Conservation (phyloP, 352 stramenopile species). For the Globisporangium spinosum region DNA sequence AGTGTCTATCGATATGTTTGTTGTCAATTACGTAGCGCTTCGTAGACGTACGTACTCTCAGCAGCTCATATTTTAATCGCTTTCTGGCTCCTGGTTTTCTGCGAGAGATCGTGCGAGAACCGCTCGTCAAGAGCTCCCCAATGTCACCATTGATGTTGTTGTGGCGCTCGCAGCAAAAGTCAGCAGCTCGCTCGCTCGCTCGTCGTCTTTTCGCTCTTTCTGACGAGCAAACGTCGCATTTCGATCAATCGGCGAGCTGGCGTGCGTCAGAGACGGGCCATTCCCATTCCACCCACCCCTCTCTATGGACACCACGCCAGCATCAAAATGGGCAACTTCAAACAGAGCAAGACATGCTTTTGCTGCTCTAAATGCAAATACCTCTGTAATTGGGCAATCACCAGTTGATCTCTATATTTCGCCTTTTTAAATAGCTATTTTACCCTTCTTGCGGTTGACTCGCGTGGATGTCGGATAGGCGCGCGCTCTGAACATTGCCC, state of each 20-base stretch:
- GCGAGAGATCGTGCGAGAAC: not conserved
- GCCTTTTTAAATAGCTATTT: not conserved
- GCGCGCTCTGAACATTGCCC: not conserved
- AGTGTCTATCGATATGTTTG: no score
- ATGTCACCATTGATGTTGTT: no score
- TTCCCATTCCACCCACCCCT: no score
- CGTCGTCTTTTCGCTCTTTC: constrained; percentile 1
- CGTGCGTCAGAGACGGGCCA: not conserved
- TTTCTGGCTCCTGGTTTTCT: not conserved
- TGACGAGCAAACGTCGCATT: not conserved
- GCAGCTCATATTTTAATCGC: not conserved
- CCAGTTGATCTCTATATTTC: not conserved
- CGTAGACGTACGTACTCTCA: not conserved
- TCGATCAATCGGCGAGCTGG: not conserved
- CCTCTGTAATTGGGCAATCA: no score
- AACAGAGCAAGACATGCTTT: not conserved
- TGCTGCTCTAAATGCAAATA: no score
- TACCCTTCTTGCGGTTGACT: no score
- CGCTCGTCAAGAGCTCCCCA: not conserved
- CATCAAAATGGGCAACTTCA: constrained; percentile 5
- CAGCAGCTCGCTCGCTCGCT: not conserved
- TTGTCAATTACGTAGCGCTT: not conserved
- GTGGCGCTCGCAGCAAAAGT: no score
- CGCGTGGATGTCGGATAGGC: not conserved
- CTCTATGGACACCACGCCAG: constrained; percentile 1